These are phyloP conservation scores for Umbelopsis sp. DNA, from an alignment of 192 early-diverging fungal genomes.

Conservation along the genomic window DNA sequence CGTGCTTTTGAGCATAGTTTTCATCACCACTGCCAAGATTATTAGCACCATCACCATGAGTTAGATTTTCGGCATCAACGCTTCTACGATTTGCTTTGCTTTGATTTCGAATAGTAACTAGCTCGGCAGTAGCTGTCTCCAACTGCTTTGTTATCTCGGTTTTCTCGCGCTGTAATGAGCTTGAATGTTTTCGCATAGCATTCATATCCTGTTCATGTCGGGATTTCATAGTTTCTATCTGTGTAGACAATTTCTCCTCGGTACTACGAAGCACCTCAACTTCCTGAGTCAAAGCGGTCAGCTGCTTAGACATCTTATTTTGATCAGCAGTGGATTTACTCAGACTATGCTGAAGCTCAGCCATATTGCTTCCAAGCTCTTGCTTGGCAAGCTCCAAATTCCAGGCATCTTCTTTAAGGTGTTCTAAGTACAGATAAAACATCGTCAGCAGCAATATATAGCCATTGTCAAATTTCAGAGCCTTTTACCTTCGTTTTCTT, in stretches of 20 bases:
- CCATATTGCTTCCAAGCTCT: conserved; percentile 45
- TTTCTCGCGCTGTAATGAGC: conserved; percentile 65
- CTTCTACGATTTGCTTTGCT: conserved; percentile 2
- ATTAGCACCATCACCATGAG: neutral
- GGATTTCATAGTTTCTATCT: conserved; percentile 52
- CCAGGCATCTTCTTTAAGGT: conserved; percentile 59
- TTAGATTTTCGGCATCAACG: neutral
- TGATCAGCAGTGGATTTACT: conserved; percentile 55
- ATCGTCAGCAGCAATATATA: neutral
- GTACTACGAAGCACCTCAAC: conserved; percentile 60
- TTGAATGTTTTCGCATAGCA: conserved; percentile 54
- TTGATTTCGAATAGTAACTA: conserved; percentile 29
- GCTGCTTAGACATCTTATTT: conserved; percentile 55
- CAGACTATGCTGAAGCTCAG: conserved; percentile 49
- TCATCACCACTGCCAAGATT: neutral
- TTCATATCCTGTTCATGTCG: conserved; percentile 69
- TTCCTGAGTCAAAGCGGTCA: conserved; percentile 55
- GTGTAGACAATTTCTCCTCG: conserved; percentile 50
- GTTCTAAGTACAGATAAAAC: conserved; percentile 38
- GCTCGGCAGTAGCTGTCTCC: conserved; percentile 60
- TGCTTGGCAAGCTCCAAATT: conserved; percentile 56
- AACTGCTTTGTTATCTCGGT: conserved; percentile 52
- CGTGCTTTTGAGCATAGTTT: neutral
- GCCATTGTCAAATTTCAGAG: neutral
- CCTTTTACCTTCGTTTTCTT: conserved; percentile 59